Evolutionary conservation across 1,284 basidiomycete genomes (phyloP).

Genomic region (Rugosomyces carneus): DNA sequence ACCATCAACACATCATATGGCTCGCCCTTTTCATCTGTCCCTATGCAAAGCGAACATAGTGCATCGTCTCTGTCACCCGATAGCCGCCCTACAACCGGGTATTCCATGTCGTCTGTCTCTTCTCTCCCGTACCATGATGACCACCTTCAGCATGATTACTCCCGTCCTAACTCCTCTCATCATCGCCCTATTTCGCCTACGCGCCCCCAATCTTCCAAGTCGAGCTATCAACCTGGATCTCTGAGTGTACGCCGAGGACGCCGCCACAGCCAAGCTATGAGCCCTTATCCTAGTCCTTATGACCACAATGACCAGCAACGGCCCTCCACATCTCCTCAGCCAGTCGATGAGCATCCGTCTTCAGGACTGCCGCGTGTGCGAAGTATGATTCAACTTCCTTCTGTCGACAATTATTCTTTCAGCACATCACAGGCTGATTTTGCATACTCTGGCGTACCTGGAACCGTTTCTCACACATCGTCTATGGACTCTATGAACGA

Average conservation of each 20-base stretch:
- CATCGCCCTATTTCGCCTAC: slow-evolving; percentile 57
- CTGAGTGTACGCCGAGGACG: slow-evolving; percentile 64
- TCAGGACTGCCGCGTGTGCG: slow-evolving; percentile 57
- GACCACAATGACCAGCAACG: slow-evolving; percentile 59
- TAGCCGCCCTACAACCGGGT: slow-evolving; percentile 75
- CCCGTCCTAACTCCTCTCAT: slow-evolving; percentile 65
- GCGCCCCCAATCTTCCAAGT: slow-evolving; percentile 58
- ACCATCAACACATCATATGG: slow-evolving; percentile 67
- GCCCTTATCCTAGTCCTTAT: slow-evolving; percentile 76
- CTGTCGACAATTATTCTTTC: slow-evolving; percentile 63
- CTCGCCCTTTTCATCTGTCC: slow-evolving; percentile 60
- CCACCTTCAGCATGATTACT: slow-evolving; percentile 51
- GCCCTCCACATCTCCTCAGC: slow-evolving; percentile 69
- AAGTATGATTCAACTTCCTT: slow-evolving; percentile 73
- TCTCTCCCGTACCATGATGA: slow-evolving; percentile 67
- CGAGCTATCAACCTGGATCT: slow-evolving; percentile 45
- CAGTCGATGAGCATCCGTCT: slow-evolving; percentile 46
- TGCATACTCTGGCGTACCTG: slow-evolving; percentile 60
- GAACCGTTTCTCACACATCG: slow-evolving; percentile 35
- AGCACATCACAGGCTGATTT: slow-evolving; percentile 64
- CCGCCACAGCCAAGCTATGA: slow-evolving; percentile 77
- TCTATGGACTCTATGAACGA: slow-evolving; percentile 45
- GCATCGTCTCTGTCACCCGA: slow-evolving; percentile 72
- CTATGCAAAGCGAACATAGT: slow-evolving; percentile 59
- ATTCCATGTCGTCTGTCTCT: slow-evolving; percentile 73